These are phyloP conservation scores for Colletotrichum gloeosporioides DNA, from an alignment of 2,329 filamentous ascomycete species.

Conservation along the genomic window DNA sequence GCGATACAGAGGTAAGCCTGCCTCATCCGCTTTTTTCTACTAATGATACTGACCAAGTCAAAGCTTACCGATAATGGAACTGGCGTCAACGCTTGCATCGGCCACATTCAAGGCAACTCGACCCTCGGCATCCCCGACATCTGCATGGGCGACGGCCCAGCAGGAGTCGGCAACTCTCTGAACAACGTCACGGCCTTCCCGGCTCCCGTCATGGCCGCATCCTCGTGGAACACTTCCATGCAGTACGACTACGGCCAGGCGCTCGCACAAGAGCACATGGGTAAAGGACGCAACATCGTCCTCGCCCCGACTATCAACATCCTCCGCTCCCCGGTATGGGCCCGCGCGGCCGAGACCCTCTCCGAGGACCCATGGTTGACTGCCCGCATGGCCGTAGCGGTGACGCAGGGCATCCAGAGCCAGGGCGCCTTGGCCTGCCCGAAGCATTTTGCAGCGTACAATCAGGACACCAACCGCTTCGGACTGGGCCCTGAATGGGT, in stretches of 20 bases:
- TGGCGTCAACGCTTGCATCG: slow-evolving; percentile 4
- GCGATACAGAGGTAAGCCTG: not conserved
- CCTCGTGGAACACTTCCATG: slow-evolving; percentile 35
- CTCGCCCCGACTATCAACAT: slow-evolving; percentile 69
- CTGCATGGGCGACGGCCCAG: slow-evolving; percentile 4
- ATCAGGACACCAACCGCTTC: slow-evolving; percentile 44
- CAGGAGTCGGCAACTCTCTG: not conserved
- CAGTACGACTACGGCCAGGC: slow-evolving; percentile 13
- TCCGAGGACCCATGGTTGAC: slow-evolving; percentile 53
- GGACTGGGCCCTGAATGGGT: slow-evolving; percentile 41
- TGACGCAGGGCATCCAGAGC: slow-evolving; percentile 36
- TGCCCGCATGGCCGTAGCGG: slow-evolving; percentile 26
- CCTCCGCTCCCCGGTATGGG: slow-evolving; percentile 65
- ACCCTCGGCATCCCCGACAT: not conserved
- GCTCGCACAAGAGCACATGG: slow-evolving; percentile 24
- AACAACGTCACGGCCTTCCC: not conserved
- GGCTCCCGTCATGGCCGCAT: not conserved
- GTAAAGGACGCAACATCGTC: slow-evolving; percentile 62
- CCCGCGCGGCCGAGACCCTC: slow-evolving; percentile 69
- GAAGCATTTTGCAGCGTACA: slow-evolving; percentile 47
- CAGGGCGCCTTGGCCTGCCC: slow-evolving; percentile 34
- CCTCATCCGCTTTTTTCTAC: not conserved
- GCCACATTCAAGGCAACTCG: not conserved
- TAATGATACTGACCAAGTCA: not conserved
- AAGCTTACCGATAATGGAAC: not conserved